Evolutionary conservation across 768 basidiomycete genomes (phyloP).

Genomic region (Cystobasidium onofrii): DNA sequence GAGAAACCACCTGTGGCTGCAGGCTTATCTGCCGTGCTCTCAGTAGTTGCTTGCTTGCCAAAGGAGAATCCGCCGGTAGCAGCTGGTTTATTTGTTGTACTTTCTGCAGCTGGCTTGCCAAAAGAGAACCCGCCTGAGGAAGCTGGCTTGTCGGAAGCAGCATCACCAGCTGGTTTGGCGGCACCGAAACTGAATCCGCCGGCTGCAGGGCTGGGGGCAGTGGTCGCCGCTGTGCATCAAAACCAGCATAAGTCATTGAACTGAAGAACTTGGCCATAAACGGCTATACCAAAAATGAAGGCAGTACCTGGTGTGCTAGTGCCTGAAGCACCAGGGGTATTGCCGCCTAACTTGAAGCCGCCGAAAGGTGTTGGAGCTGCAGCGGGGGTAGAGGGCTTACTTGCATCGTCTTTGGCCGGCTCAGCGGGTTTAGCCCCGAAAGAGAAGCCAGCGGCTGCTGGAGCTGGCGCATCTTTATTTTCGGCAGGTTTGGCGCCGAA

Average conservation of each 20-base stretch:
- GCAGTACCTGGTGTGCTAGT: slow-evolving; percentile 3
- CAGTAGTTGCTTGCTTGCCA: neutral
- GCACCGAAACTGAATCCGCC: slow-evolving; percentile 31
- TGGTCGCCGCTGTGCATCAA: neutral
- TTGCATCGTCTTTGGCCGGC: slow-evolving; percentile 14
- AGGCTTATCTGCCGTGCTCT: neutral
- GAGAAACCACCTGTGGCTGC: slow-evolving; percentile 25
- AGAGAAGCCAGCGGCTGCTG: slow-evolving; percentile 13
- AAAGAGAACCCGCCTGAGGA: slow-evolving; percentile 24
- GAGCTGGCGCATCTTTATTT: slow-evolving; percentile 12
- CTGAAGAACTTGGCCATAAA: too few species aligned
- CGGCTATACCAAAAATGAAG: neutral
- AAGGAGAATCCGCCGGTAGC: slow-evolving; percentile 24
- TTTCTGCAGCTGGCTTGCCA: neutral
- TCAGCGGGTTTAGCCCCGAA: slow-evolving; percentile 13
- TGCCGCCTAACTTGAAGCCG: slow-evolving; percentile 7
- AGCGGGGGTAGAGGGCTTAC: neutral
- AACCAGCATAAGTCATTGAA: too few species aligned
- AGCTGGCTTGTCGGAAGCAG: slow-evolving; percentile 5
- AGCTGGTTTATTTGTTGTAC: neutral
- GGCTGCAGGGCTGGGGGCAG: slow-evolving; percentile 3
- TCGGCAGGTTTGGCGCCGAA: slow-evolving; percentile 18
- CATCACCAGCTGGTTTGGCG: neutral
- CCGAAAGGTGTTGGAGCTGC: slow-evolving; percentile 26
- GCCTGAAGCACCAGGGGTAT: slow-evolving; percentile 8